Base-by-base conservation (phyloP, 495 filamentous ascomycete species). In the Aspergillus asperescens region DNA sequence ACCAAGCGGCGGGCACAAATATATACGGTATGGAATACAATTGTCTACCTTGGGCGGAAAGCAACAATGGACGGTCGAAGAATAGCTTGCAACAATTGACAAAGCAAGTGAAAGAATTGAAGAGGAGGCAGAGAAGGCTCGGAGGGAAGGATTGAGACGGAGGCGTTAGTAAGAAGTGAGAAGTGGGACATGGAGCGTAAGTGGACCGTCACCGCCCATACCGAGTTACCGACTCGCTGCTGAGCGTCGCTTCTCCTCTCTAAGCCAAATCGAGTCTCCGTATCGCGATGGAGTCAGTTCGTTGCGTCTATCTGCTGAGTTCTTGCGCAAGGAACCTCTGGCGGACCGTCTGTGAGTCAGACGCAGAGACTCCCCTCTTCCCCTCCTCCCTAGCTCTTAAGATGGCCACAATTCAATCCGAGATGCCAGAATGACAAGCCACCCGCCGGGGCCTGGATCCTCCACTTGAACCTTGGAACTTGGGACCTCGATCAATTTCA, bases 71-170 rank as follows among this genome's bases (percentile, higher is more conserved):
- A 28, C 8, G 3, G 16, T 1, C 51, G 37, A 54, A 54, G 27
- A 47, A 47, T 23, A 40, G 27, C 9, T 15, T 5, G 16, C 32
- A 18, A 54, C 34, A 54, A 54, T 54, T 43, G 34, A 57, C 22
- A 52, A 46, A 42, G 48, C 34, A 45, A 34, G 32, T 7, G 25
- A 12, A 28, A 43, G 24, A 43, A 28, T 27, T 28, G 39, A 34
- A 43, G 23, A 34, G 42, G 35, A 24, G 29, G 35, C 29, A 19
- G 13, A 47, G 39, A 20, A 28, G 9, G 5, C 9, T 28, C 25
- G 54, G 46, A 31, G 46, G 54, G n/a, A n/a, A n/a, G 40, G 48
- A 47, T 25, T 29, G 54, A 47, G 40, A 24, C 44, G 39, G 38
- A 28, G 23, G 38, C 27, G 39, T 23, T 47, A 20, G 23, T 18